Evolutionary conservation across 1,284 basidiomycete genomes (phyloP), one percentile per base, ranked within the genome.

Genomic region (Leucocoprinus gongylophorus): DNA sequence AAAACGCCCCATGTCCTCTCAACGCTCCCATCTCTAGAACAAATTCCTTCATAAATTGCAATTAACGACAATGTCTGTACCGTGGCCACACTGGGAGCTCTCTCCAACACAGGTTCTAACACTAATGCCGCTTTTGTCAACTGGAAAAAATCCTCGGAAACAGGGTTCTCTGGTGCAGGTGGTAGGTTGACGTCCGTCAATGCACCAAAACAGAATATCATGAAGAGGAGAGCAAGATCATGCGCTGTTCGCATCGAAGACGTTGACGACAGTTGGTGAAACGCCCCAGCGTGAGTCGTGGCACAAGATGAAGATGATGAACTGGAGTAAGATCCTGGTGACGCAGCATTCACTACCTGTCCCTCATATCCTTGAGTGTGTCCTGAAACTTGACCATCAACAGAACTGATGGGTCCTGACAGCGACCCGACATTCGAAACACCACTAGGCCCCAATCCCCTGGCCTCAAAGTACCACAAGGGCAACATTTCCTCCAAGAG

Each of bases 1-100:
- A 83, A 75, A 21, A 78, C 66, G 5, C 74, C 71, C 83, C 81
- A 84, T 8, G 79, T 80, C 42, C 70, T 74, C 62, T 83, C 82
- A 37, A 81, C 76, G 43, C 75, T 77, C 45, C 81, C 76, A 54
- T 81, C 77, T n/a, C 73, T 72, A 5, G 72, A 74, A 57, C 70
- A 70, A 41, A 83, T 58, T 2, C 76, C 84, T 61, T 85, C 80
- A 57, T 83, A 87, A 43, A 87, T 83, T 0, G 71, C 83, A 71
- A 87, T 79, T 46, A 87, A 61, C 30, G 79, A 75, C 32, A 88
- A 59, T 0, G 81, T 72, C 63, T 88, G 85, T 13, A 88, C 76
- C 0, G 83, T 87, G 15, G 79, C 71, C 4, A 88, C 77, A 17
- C 78, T 79, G 0, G 85, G 83, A 1, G 82, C 78, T 10, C 81